Conservation (phyloP, 306 rosid species). For the Arachis hypogaea region DNA sequence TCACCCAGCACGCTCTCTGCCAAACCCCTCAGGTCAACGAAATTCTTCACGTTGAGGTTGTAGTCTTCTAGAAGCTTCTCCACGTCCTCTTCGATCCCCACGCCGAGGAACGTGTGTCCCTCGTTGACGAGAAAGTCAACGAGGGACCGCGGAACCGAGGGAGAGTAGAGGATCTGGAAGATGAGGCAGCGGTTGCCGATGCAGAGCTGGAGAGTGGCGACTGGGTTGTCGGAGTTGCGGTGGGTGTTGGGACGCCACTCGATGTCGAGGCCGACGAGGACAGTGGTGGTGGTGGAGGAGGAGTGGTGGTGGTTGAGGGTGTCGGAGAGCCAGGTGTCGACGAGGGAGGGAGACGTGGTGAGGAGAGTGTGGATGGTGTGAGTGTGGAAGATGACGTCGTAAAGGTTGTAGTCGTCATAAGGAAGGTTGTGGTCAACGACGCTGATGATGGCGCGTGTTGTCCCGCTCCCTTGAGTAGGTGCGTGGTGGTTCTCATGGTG, state of each 20-base stretch:
- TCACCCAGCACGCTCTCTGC: slow-evolving; percentile 7
- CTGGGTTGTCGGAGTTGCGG: slow-evolving; percentile 19
- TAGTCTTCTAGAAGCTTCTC: slow-evolving; percentile 42
- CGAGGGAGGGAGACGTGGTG: slow-evolving; percentile 39
- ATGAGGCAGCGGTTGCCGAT: slow-evolving; percentile 40
- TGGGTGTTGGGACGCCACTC: slow-evolving; percentile 56
- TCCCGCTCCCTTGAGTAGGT: no score
- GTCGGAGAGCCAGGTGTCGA: slow-evolving; percentile 43
- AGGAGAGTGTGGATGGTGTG: slow-evolving; percentile 38
- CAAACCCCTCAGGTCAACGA: slow-evolving; percentile 37
- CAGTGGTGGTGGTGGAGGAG: background rate
- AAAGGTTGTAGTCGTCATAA: slow-evolving; percentile 28
- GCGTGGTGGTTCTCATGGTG: background rate
- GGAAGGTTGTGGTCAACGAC: slow-evolving; percentile 7
- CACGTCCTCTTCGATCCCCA: slow-evolving; percentile 41
- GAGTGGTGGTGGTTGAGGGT: background rate
- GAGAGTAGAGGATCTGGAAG: slow-evolving; percentile 46
- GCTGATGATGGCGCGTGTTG: background rate
- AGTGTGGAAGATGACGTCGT: slow-evolving; percentile 37
- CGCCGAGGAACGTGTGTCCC: slow-evolving; percentile 38
- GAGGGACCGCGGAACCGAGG: slow-evolving; percentile 31
- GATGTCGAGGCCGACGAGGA: slow-evolving; percentile 44
- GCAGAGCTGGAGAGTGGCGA: slow-evolving; percentile 45
- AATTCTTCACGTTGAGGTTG: background rate
- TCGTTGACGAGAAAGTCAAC: slow-evolving; percentile 25